Base-by-base conservation (phyloP, 495 filamentous ascomycete species). In the Mytilinidion resinicola region DNA sequence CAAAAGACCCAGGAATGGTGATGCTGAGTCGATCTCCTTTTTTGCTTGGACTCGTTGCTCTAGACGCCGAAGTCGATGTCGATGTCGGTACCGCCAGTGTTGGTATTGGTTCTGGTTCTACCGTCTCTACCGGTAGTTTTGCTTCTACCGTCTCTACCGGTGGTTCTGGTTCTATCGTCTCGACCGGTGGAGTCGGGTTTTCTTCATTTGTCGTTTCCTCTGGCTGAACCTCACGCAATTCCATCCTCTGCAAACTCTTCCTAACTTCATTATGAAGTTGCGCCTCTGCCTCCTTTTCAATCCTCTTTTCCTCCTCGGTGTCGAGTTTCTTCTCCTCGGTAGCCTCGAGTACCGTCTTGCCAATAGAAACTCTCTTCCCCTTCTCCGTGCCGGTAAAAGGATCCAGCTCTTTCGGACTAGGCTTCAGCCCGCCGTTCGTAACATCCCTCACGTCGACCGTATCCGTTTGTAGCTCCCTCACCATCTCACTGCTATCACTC, bases 1-100 rank as follows among this genome's bases (percentile, higher is more conserved):
- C 60, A 17, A 64, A 67, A 44, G 64, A 38, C 5, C 64, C 64
- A 10, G 66, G 66, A 41, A 69, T 69, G 17, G 56, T 56, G 39
- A 66, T 37, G 37, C 59, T 62, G 11, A 66, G 36, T 20, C 63
- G 43, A 38, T 59, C 55, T 19, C 62, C 63, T 50, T 60, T 66
- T 33, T 60, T 59, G 44, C 52, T 55, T 20, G 52, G 41, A 10
- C 25, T 43, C 56, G 47, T 44, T 52, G 49, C 14, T 17, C 43
- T 43, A 12, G 55, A 57, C 14, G 20, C 9, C 3, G 55, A 49
- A 2, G 56, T 36, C 10, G 56, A 58, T 19, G 56, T 36, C 10
- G 56, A 58, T 19, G 30, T 46, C 41, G 38, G 21, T 43, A 44
- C 17, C 9, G 34, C 44, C 39, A 46, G 17, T 49, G 34, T 20